Base-by-base conservation (phyloP, 108 stramenopile species). In the Bacterosira constricta region DNA sequence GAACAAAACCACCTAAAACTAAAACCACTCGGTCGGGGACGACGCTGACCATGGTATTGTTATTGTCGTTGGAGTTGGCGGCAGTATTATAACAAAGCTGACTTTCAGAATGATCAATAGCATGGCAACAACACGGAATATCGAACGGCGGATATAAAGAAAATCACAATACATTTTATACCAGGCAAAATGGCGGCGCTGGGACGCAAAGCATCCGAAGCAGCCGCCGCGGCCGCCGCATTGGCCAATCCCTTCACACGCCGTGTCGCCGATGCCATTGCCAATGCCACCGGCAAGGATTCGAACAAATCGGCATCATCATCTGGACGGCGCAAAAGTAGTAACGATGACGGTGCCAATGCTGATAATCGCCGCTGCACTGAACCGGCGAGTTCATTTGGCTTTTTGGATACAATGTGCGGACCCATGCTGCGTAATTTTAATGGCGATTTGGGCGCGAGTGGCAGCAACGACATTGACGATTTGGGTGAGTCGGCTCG, bases 321-420 rank as follows among this genome's bases (percentile, higher is more conserved):
- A 27, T 17, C 6, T 12, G 20, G 39, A 8, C 17, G 26, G 9
- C 51, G 36, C 3, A 49, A 38, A 57, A 25, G 4, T 18, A 38
- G 47, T 0, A 37, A 29, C 38, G 53, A 66, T 20, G n/a, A 32
- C 45, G 57, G 69, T 21, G 36, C 12, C 36, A 25, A 54, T 53
- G 52, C 46, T 52, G 45, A 50, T 20, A 30, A 35, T 20, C 26
- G 42, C 3, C 55, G 63, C 52, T 30, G 17, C 6, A 37, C 37
- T 7, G 26, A 11, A 27, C 15, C 21, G 10, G 42, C 27, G 9
- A 1, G 46, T 2, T 37, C 72, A 1, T 78, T 69, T 31, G 57
- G 69, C 4, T 79, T 71, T 59, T 32, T 79, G 36, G 77, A 79
- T 42, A 79, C 46, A 55, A 71, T 79, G 77, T 79, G 77, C 65